Evolutionary conservation across 306 rosid genomes (phyloP).

Genomic region (Notholithocarpus densiflorus): DNA sequence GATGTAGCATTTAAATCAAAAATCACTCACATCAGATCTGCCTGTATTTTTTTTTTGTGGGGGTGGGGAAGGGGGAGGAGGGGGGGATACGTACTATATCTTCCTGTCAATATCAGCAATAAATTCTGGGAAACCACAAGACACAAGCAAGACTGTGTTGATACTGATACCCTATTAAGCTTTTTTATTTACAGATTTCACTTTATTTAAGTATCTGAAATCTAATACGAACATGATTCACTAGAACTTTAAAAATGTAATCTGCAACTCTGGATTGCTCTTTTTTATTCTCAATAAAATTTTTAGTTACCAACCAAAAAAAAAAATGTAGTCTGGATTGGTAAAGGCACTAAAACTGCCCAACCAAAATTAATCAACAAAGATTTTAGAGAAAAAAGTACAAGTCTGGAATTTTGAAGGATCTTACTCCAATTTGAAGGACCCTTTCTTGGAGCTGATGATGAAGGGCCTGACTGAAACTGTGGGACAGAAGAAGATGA

Average conservation of each 20-base stretch:
- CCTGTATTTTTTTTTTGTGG: no score
- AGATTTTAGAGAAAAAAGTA: conserved; percentile 1
- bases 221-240: not conserved
- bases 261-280: no score
- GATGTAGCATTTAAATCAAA: no score
- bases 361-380: not conserved
- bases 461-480: conserved; percentile 40
- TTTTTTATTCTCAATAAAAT: no score
- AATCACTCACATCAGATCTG: no score
- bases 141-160: not conserved
- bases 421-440: conserved; percentile 67
- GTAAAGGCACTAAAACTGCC: not conserved
- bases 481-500: conserved; percentile 46
- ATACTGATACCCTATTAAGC: not conserved
- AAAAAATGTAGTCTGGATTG: not conserved
- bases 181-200: not conserved
- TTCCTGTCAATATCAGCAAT: not conserved
- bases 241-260: not conserved
- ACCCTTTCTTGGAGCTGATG: conserved; percentile 60
- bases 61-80: no score
- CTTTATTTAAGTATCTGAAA: not conserved
- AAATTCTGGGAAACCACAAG: not conserved
- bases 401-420: conserved; percentile 12
- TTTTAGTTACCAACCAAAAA: no score
- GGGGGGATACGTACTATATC: no score